Evolutionary conservation across 768 basidiomycete genomes (phyloP), one percentile per base, ranked within the genome.

Genomic region (Scleroderma bovista): DNA sequence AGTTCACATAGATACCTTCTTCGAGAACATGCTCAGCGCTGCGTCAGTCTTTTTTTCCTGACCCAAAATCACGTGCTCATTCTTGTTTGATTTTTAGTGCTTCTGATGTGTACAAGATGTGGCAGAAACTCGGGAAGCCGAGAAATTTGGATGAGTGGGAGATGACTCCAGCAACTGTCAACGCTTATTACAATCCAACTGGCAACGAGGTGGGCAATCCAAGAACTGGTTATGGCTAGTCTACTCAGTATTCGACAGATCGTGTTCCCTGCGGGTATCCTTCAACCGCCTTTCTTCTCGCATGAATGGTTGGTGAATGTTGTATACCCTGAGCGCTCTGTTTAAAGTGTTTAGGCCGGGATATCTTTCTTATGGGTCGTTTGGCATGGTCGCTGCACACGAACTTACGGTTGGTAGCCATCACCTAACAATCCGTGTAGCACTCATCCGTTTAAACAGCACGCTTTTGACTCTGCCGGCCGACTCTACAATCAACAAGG

Each of bases 221-320:
- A 13, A 11, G 22, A 13, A 34, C 12, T 6, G 6, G 20, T 7
- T 11, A 20, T 31, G 3, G 2, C 34, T 42, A 11, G 13, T n/a
- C 15, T n/a, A 12, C 32, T 44, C 10, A 1, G 6, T 49, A 29
- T 46, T 39, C 24, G 13, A 40, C 51, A 90, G 85, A 93, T 94
- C 46, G 90, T 93, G 19, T 97, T 99, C 72, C 94, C 96, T 9
- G 95, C 96, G 19, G 96, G 96, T 22, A 93, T 98, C 59, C 70
- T 98, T 16, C 91, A 86, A 55, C 85, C 90, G 2, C 94, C 94
- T 0, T 97, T 93, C 78, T 97, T 93, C 74, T 79, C 78, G 4
- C 72, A 79, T 46, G 74, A 81, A 48, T 95, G 92, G 88, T 88
- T 52, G 34, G 75, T 51, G 17, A 29, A 39, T 52, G 24, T 42